phyloP scores from a whole-genome alignment of 2,329 filamentous ascomycete species.

The Teratosphaeria pseudoeucalypti region DNA sequence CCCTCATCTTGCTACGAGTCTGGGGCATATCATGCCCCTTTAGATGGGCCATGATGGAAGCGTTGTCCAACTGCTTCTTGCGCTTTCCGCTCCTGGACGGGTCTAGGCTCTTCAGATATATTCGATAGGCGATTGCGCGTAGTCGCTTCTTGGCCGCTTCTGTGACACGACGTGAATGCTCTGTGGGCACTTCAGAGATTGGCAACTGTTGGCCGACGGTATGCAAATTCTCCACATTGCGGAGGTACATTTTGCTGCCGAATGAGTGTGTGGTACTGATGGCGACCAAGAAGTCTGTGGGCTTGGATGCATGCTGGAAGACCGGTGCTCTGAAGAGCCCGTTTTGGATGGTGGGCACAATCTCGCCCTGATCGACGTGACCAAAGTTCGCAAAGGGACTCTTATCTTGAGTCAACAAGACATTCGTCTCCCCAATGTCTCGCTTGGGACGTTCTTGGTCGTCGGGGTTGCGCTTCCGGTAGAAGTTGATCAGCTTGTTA shows the following conservation, averaged over 20 bases:
- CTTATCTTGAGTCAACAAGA: conserved; percentile 84
- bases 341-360: conserved; percentile 83
- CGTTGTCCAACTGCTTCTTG: conserved; percentile 65
- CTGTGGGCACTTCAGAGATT: conserved; percentile 81
- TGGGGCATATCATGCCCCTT: conserved; percentile 90
- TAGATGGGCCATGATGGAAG: conserved; percentile 56
- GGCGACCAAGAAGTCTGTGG: conserved; percentile 77
- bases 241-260: conserved; percentile 72
- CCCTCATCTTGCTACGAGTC: conserved; percentile 92
- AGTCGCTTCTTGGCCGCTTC: conserved; percentile 94
- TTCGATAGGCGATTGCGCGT: conserved; percentile 88
- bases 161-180: conserved; percentile 88
- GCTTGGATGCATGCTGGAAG: conserved; percentile 71
- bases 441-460: conserved; percentile 65
- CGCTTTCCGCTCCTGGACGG: conserved; percentile 58
- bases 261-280: conserved; percentile 67
- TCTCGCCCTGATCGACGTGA: conserved; percentile 81
- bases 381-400: conserved; percentile 95
- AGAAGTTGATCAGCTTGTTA: conserved; percentile 92
- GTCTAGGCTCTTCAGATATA: conserved; percentile 66
- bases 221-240: conserved; percentile 82
- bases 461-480: conserved; percentile 71
- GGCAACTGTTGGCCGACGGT: conserved; percentile 91
- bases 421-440: conserved; percentile 79
- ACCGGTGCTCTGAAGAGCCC: conserved; percentile 91